Evolutionary conservation across 306 rosid genomes (phyloP).

Genomic region (Rosa lucieae): DNA sequence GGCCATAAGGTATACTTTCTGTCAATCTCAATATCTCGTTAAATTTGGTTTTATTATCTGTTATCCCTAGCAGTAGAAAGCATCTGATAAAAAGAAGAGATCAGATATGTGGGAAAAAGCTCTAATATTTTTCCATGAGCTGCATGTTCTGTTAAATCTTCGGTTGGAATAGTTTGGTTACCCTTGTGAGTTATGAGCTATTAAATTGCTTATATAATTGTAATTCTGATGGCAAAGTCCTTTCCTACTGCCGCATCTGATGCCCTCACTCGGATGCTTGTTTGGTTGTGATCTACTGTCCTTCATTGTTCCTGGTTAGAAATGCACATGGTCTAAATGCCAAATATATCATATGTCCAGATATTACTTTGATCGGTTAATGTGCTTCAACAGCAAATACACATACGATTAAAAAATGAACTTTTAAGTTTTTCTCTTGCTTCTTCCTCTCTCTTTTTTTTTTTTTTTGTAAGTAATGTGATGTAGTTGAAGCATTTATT

Average conservation of each 20-base stretch:
- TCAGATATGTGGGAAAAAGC: neutral
- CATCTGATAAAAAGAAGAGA: neutral
- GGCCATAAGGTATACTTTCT: conserved; percentile 50
- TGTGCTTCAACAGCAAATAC: neutral
- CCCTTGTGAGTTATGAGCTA: neutral
- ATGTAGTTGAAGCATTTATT: neutral
- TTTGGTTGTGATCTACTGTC: neutral
- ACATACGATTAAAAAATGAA: neutral
- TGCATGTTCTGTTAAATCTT: neutral
- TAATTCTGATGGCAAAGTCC: neutral
- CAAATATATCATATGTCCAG: neutral
- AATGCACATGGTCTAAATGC: neutral
- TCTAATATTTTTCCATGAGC: neutral
- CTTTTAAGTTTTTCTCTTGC: no score
- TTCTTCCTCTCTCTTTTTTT: no score
- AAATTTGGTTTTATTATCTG: conserved; percentile 11
- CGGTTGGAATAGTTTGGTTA: neutral
- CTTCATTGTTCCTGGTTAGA: neutral
- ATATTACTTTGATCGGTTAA: neutral
- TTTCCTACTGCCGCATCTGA: neutral
- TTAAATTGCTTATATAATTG: neutral
- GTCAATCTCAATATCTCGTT: conserved; percentile 9
- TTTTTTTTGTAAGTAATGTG: neutral
- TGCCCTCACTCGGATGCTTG: neutral
- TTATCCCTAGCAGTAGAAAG: conserved; percentile 19